Base-by-base conservation (phyloP, 257 asterid genomes). In the Plantago elongata region DNA sequence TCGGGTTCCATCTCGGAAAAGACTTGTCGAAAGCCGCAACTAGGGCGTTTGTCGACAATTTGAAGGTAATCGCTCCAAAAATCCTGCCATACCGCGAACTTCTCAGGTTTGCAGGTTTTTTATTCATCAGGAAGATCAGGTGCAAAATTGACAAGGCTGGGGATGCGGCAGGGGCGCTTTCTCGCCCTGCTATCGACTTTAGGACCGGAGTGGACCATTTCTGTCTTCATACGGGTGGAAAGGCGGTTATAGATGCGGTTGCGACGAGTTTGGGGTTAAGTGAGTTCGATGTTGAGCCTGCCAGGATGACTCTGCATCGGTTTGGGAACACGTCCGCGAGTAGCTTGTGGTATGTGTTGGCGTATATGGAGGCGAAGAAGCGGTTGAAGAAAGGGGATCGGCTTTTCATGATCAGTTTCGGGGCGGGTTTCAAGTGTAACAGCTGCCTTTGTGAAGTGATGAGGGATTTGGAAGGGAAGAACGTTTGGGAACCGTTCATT, bases 351-450 rank as follows among this genome's bases (percentile, higher is more conserved):
- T 92, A 92, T 16, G 99, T 89, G 1, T 49, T 92, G 77, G 95
- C 84, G 0, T 92, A 92, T 22, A 92, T 92, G 99, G 96, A 84
- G 63, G 84, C 96, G 4, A 92, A 92, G 60, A 77, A 58, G 57
- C 62, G 99, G 79, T 77, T 92, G 3, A 92, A 77, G 64, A 92
- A 72, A 45, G 96, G 99, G 1, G 89, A 89, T 13, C 75, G 54
- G 37, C 75, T 92, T 11, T 87, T 92, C 1, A 92, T 92, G 99
- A 81, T 92, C 0, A 87, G 88, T 13, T 89, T 92, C 37, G 99
- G 99, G 4, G 99, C 99, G 0, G 99, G 99, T 0, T 92, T 92
- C 22, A 92, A 92, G 85, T 92, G 99, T 67, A 89, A 89, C 68
- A 92, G 97, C 70, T 74, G 96, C 14, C 43, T 86, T 60, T 92